Conservation (phyloP, 1,284 basidiomycete species). For the Butyriboletus regius region DNA sequence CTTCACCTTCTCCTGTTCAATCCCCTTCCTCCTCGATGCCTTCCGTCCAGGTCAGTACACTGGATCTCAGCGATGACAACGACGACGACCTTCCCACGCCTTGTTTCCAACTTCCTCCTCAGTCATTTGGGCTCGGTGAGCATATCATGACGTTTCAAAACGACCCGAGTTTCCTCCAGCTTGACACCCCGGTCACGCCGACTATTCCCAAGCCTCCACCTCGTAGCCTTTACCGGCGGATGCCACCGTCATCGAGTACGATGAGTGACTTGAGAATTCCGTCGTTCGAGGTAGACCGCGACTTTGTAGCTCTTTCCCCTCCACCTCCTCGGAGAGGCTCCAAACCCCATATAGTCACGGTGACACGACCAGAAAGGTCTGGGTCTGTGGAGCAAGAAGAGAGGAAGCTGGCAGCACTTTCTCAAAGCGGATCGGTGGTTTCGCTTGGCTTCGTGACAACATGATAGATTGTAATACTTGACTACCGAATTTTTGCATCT, state of each 20-base stretch:
- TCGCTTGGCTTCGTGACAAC: constrained; percentile 30
- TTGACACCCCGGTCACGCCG: constrained; percentile 41
- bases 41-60: constrained; percentile 22
- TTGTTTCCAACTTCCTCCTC: constrained; percentile 29
- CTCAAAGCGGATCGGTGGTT: constrained; percentile 21
- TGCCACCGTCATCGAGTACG: constrained; percentile 1
- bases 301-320: constrained; percentile 29
- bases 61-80: constrained; percentile 25
- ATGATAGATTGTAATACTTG: constrained; percentile 13
- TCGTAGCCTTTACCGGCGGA: constrained; percentile 6
- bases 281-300: constrained; percentile 11
- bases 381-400: constrained; percentile 11
- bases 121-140: constrained; percentile 48
- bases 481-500: constrained; percentile 15
- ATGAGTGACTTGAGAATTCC: neutral
- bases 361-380: constrained; percentile 7
- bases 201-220: constrained; percentile 28
- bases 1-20: constrained; percentile 2
- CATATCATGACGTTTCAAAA: constrained; percentile 50
- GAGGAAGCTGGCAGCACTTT: constrained; percentile 6
- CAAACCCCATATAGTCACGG: constrained; percentile 12
- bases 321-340: constrained; percentile 28
- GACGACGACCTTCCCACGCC: constrained; percentile 19
- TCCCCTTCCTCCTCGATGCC: constrained; percentile 7
- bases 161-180: constrained; percentile 53